Base-by-base conservation (phyloP, 2,329 filamentous ascomycete species). In the Epichloe festucae region DNA sequence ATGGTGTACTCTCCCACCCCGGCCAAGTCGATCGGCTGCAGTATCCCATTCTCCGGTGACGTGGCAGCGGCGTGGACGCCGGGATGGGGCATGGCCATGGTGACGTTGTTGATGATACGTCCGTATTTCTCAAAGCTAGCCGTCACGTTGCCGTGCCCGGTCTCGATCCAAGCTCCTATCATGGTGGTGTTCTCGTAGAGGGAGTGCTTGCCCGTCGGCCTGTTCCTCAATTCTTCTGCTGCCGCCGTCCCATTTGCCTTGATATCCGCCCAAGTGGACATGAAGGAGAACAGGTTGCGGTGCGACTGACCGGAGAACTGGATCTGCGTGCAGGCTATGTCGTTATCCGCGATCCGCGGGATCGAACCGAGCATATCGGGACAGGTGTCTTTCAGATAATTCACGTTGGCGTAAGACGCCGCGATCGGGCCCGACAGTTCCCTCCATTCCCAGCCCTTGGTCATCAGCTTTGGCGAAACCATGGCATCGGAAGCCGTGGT, bases 401-500 rank as follows among this genome's bases (percentile, higher is more conserved):
- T 39, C 0, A 75, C 61, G 55, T 89, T 88, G 1, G 77, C 82
- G 58, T 86, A 90, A 1, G 74, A 74, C 0, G 81, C 68, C 21
- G 70, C 69, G 0, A 89, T 79, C 3, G 73, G 65, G 0, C 82
- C 84, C 12, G 68, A 64, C 35, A 90, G 61, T 0, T 70, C 58
- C 51, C 60, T 70, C 1, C 63, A 53, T 42, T 82, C 65, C 69
- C 75, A 77, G 1, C 63, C 62, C 0, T 81, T 78, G 54, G 76
- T 77, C 50, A 76, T 81, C 6, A 91, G 71, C 59, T 86, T 84
- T 0, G 87, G 87, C 3, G 85, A 76, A 0, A 91, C 84, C 60
- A 91, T 70, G 8, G 85, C 82, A 55, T 88, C 84, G 0, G 84
- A 84, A 0, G 87, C 87, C 2, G 85, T 85, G 0, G 84, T 88